Evolutionary conservation across 2,329 filamentous ascomycete genomes (phyloP), one percentile per base, ranked within the genome.

Genomic region (Aspergillus sp.): DNA sequence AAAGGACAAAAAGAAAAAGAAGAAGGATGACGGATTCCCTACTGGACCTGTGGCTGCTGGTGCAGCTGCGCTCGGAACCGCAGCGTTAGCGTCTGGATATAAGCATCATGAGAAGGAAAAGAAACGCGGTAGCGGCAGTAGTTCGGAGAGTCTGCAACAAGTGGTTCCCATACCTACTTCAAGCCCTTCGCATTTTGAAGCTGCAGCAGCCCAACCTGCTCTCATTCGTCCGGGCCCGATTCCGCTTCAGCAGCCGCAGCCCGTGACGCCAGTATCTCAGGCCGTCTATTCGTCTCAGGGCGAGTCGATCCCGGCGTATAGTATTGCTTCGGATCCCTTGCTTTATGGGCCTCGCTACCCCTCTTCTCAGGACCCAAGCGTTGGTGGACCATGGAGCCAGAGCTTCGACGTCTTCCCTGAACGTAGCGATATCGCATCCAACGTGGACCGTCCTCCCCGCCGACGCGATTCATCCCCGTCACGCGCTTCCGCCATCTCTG

Each of bases 231-330:
- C 82, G 4, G 79, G 72, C 4, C 74, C 80, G 0, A 76, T 88
- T 30, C 81, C 83, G 7, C 74, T 96, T n/a, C 85, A 93, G 62
- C 88, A 94, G 57, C 90, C 90, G 2, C 84, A 89, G 56, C 90
- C 90, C 2, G 78, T 87, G 48, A 75, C 78, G 2, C 87, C 86
- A 0, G 81, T 94, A 2, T 82, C 83, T 34, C 78, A 79, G 51
- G 78, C 79, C 12, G 76, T 90, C 1, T 86, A 88, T 56, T 76
- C 68, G 19, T 67, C 67, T 4, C 71, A 74, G 49, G 61, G 64
- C 8, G 60, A 65, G 7, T 56, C 65, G 10, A 65, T 67, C 29
- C 61, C 68, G 36, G 59, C 63, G 4, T 73, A 74, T 50, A 60
- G 55, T 36, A 66, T 67, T 26, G 69, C 71, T 7, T 63, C 56